Conservation (phyloP, 2,329 filamentous ascomycete species). For the Aureobasidium leucospermi region DNA sequence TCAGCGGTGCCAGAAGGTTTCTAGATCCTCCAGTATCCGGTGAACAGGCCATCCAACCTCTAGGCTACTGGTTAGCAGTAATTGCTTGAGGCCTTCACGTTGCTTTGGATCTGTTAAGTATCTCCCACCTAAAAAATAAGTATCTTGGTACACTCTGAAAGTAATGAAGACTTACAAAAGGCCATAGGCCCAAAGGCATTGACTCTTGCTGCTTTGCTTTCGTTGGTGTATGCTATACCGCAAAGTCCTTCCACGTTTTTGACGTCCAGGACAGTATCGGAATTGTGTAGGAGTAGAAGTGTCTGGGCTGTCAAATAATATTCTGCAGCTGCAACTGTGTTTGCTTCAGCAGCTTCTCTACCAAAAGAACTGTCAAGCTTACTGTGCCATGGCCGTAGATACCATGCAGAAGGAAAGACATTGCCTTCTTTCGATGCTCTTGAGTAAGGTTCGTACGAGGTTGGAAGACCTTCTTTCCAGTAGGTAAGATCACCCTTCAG, state of each 20-base stretch:
- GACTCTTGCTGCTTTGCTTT: conserved; percentile 3
- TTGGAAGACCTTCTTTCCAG: conserved; percentile 31
- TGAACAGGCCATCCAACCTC: not conserved
- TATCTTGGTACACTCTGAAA: not conserved
- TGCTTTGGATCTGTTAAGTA: not conserved
- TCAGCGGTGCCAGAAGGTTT: not conserved
- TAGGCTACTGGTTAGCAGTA: not conserved
- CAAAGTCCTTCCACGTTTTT: not conserved
- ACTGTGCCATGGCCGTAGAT: conserved; percentile 40
- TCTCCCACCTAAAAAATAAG: not conserved
- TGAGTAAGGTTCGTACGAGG: conserved; percentile 29
- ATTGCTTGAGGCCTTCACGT: not conserved
- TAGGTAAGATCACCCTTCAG: conserved; percentile 17
- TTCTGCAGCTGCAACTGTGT: not conserved
- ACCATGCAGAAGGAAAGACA: conserved; percentile 34
- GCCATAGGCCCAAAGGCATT: conserved; percentile 10
- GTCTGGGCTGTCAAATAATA: conserved; percentile 3
- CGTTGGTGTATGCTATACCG: not conserved
- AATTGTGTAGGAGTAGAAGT: not conserved
- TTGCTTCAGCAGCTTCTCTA: not conserved
- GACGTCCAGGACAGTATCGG: not conserved
- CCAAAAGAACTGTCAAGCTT: not conserved
- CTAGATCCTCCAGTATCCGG: not conserved
- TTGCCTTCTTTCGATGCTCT: conserved; percentile 16
- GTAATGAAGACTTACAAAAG: not conserved